Conservation (phyloP, 306 rosid species). For the Macrotyloma uniflorum region DNA sequence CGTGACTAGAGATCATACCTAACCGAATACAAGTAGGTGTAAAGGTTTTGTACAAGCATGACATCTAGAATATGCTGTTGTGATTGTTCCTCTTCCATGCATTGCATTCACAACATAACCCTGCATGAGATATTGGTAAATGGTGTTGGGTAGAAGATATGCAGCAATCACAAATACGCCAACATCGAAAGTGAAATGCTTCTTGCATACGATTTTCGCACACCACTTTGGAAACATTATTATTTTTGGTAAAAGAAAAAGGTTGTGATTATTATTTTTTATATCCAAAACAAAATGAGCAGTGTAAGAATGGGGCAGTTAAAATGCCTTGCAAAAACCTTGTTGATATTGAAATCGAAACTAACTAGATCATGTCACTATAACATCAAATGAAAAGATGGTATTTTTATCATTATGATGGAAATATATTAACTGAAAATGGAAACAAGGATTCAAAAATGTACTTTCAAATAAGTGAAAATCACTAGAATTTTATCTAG, state of each 20-base stretch:
- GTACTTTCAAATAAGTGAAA: too few species aligned
- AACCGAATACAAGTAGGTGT: constrained; percentile 2
- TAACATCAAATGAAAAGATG: not conserved
- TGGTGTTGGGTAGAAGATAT: constrained; percentile 9
- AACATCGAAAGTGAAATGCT: constrained; percentile 23
- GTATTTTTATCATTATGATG: not conserved
- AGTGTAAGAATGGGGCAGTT: not conserved
- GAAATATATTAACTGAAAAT: not conserved
- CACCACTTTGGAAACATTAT: not conserved
- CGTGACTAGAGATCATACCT: constrained; percentile 9
- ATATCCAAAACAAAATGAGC: not conserved
- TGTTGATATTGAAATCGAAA: not conserved
- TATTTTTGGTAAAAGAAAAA: not conserved
- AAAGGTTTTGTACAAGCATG: constrained; percentile 24
- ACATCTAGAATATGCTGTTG: constrained; percentile 5
- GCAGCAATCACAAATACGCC: not conserved
- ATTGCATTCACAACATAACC: constrained; percentile 18
- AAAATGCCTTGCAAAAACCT: not conserved
- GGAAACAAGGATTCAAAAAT: too few species aligned
- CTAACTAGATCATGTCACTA: not conserved
- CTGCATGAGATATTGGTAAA: constrained; percentile 14
- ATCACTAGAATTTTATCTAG: too few species aligned
- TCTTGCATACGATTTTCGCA: not conserved
- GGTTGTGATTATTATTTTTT: not conserved
- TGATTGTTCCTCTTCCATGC: constrained; percentile 15